These are phyloP conservation scores for Lactarius evosmus DNA, from an alignment of 768 basidiomycete genomes.

Conservation along the genomic window DNA sequence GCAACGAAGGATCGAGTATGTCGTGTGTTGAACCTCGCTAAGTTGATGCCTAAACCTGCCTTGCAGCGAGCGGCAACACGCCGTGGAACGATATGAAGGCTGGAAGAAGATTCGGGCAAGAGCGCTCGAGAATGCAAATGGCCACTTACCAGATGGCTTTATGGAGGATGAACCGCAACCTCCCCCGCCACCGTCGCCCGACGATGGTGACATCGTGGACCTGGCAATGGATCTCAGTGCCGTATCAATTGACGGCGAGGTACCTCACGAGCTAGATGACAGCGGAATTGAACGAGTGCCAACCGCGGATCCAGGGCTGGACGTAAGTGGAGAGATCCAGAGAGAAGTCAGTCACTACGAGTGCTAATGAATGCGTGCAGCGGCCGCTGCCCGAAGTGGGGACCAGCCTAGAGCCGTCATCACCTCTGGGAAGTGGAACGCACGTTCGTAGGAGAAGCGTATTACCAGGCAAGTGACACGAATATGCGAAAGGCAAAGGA, in stretches of 20 bases:
- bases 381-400: conserved; percentile 65
- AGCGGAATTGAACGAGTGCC: conserved; percentile 85
- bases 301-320: conserved; percentile 86
- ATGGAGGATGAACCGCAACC: conserved; percentile 64
- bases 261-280: conserved; percentile 68
- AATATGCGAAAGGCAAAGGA: conserved; percentile 1
- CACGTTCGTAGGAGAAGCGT: conserved; percentile 96
- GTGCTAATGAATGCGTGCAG: conserved; percentile 38
- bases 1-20: conserved; percentile 75
- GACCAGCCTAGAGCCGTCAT: conserved; percentile 52
- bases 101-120: conserved; percentile 84
- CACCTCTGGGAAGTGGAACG: conserved; percentile 52
- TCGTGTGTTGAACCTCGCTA: background rate
- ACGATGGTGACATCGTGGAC: conserved; percentile 85
- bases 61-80: conserved; percentile 81
- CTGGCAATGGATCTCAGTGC: conserved; percentile 87
- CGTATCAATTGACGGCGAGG: conserved; percentile 69
- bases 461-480: conserved; percentile 60
- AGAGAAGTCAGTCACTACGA: conserved; percentile 27
- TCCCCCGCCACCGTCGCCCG: conserved; percentile 75
- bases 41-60: background rate
- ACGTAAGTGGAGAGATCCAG: conserved; percentile 52
- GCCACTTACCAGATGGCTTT: conserved; percentile 69
- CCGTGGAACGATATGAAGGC: conserved; percentile 78
- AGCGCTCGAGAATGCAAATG: conserved; percentile 68